These are phyloP conservation scores for Neofusicoccum ribis DNA, from an alignment of 2,329 filamentous ascomycete species.

Conservation along the genomic window DNA sequence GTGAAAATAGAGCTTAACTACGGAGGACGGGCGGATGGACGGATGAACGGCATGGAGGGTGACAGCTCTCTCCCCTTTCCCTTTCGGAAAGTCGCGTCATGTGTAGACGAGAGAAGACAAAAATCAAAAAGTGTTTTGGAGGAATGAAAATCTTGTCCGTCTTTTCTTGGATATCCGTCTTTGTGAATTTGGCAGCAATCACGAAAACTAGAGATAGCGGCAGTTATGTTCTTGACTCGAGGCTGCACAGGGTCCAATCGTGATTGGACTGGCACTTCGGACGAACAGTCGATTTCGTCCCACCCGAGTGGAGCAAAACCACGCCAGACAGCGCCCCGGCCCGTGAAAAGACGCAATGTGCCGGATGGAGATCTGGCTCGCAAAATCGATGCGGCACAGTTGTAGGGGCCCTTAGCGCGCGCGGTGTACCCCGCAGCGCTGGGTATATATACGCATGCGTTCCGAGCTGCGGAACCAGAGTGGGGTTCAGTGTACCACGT, in stretches of 20 bases:
- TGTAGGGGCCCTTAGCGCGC: too few species aligned
- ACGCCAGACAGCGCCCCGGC: not conserved
- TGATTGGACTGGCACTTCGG: not conserved
- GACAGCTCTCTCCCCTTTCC: not conserved
- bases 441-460: not conserved
- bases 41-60: not conserved
- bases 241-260: not conserved
- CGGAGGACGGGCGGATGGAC: not conserved
- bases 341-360: too few species aligned
- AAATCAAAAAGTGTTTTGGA: constrained; percentile 2
- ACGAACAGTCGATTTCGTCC: not conserved
- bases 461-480: not conserved
- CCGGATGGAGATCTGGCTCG: too few species aligned
- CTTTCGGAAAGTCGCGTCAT: too few species aligned
- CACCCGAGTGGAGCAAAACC: not conserved
- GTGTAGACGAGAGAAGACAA: constrained; percentile 12
- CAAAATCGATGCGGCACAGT: too few species aligned
- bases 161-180: not conserved
- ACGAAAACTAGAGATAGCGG: not conserved
- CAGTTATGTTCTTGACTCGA: not conserved
- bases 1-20: not conserved
- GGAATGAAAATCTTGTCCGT: too few species aligned
- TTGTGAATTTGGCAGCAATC: too few species aligned
- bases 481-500: not conserved
- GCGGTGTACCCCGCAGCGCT: not conserved